A percentile compares a stretch with the other conserved stretches of the same genome.
These are phyloP conservation scores for Lachancea dasiensis DNA, from an alignment of 805 yeast genomes.

Conservation along the genomic window DNA sequence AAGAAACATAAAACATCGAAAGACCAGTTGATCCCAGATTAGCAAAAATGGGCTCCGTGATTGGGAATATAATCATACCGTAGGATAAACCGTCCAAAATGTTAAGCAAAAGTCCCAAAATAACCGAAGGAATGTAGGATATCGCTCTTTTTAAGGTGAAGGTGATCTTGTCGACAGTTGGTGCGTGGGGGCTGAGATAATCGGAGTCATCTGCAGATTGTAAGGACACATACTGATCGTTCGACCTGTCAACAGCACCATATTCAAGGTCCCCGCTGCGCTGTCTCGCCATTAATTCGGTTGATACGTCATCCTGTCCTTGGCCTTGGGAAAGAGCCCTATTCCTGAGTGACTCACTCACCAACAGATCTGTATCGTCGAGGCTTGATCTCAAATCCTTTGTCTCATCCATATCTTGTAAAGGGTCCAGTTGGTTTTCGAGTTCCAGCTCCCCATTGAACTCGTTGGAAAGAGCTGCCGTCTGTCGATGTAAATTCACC, in stretches of 20 bases:
- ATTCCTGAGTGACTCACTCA: conserved; percentile 1
- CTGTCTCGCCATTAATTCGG: not conserved
- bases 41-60: conserved; percentile 72
- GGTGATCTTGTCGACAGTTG: not conserved
- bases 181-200: conserved; percentile 6
- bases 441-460: conserved; percentile 17
- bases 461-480: conserved; percentile 30
- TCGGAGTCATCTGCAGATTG: conserved; percentile 2
- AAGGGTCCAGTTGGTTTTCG: conserved; percentile 2
- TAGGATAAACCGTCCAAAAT: conserved; percentile 90
- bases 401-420: not conserved
- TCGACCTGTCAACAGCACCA: conserved; percentile 2
- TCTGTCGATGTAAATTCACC: conserved; percentile 27
- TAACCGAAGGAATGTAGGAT: conserved; percentile 62
- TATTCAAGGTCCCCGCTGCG: conserved; percentile 5
- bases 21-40: conserved; percentile 82
- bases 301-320: not conserved
- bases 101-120: conserved; percentile 77
- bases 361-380: not conserved
- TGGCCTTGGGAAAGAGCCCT: not conserved
- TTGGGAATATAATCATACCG: conserved; percentile 96
- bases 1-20: conserved; percentile 89
- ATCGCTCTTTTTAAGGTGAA: not conserved
- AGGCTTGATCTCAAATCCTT: not conserved
- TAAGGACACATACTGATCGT: conserved; percentile 7